Base-by-base conservation (phyloP, 2,329 filamentous ascomycete genomes). In the Neonectria faginata region DNA sequence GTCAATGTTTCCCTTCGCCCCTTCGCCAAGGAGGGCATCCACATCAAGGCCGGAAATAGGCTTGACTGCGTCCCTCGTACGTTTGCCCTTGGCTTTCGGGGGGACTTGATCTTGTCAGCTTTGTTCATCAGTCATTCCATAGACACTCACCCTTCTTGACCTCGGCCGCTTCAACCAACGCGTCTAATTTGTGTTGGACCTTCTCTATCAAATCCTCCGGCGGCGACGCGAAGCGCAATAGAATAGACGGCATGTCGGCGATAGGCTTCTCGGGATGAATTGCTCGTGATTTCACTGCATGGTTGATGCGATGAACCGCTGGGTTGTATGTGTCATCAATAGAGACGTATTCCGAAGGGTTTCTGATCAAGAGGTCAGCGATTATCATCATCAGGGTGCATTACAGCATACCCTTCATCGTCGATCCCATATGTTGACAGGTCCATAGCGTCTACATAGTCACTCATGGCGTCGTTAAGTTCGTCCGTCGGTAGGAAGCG, bases 361-460 rank as follows among this genome's bases (percentile, higher is more conserved):
- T 78, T n/a, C 80, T 83, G 47, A 1, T 27, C 18, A n/a, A 16
- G 0, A 2, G 4, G 54, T 78, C 41, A 76, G 72, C 22, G 16
- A 27, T 14, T 20, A 16, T 11, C 45, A 56, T 29, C 3, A 2
- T 12, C 2, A n/a, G 12, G 11, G 18, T 14, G 6, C 20, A 2
- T 12, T 27, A 12, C 4, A 67, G 71, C 84, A 73, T 79, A 92
- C 88, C 90, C 92, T 47, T 94, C 87, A 50, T 96, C 92, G 72
- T 97, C 91, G 50, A 84, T 86, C 10, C 85, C 91, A 73, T 91
- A 89, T 0, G 78, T 84, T 1, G 91, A 91, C 2, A 99, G 82
- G 73, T 97, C 94, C 95, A 99, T 97, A 8, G 88, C 89, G 76
- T 98, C 93, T 8, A 99, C 93, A 71, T 95, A 98, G 67, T 93